A percentile compares a stretch with the other conserved stretches of the same genome.
phyloP scores from a whole-genome alignment of 1,139 yeast species.

The Kurtzmaniella quercitrusa region DNA sequence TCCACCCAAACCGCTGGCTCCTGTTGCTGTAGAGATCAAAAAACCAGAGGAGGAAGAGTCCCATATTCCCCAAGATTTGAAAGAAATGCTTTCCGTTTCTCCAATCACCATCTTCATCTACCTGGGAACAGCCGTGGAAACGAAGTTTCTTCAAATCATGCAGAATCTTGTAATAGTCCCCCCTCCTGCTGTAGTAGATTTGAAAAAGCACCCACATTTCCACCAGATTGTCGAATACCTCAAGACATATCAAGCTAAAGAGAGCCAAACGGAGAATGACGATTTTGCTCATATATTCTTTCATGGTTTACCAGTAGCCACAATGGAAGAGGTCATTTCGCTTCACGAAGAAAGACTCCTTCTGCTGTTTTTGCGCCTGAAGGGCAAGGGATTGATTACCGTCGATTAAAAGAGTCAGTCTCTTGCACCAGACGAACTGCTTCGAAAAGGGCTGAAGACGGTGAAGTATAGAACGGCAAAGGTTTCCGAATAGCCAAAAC shows the following conservation, averaged over 20 bases:
- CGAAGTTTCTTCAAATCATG: slow-evolving; percentile 18
- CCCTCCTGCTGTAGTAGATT: slow-evolving; percentile 26
- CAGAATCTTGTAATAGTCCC: slow-evolving; percentile 24
- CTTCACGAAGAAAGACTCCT: slow-evolving; percentile 19
- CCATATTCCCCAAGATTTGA: slow-evolving; percentile 18
- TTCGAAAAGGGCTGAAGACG: no score
- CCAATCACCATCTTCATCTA: slow-evolving; percentile 22
- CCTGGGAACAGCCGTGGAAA: slow-evolving; percentile 17
- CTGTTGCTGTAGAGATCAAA: not conserved
- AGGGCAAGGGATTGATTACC: slow-evolving; percentile 25
- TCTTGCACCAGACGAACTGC: not conserved
- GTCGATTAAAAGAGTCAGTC: slow-evolving; percentile 9
- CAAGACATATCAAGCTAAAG: slow-evolving; percentile 13
- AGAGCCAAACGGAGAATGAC: not conserved
- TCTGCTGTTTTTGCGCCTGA: slow-evolving; percentile 16
- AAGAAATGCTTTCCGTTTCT: slow-evolving; percentile 27
- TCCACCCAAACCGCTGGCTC: not conserved
- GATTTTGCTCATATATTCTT: slow-evolving; percentile 21
- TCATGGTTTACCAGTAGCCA: slow-evolving; percentile 30
- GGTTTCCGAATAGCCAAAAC: not conserved
- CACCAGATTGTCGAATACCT: slow-evolving; percentile 21
- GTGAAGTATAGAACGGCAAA: not conserved
- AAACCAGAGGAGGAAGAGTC: not conserved
- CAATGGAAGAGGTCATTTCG: slow-evolving; percentile 20
- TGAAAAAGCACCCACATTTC: slow-evolving; percentile 30